Evolutionary conservation across 225 moss, liverwort and hornwort species (phyloP).

Genomic region (Ulota crispa): DNA sequence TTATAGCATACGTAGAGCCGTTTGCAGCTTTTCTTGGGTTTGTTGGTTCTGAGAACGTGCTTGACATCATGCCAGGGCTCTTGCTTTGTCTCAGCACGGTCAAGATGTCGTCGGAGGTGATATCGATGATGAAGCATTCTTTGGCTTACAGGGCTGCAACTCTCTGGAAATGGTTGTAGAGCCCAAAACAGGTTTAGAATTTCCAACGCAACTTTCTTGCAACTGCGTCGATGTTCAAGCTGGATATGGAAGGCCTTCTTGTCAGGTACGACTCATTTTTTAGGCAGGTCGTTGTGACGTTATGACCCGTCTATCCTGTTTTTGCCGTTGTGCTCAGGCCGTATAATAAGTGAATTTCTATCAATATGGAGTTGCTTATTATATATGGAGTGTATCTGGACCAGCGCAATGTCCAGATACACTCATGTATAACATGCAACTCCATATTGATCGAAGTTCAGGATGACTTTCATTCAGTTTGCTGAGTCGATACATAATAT

Average conservation of each 20-base stretch:
- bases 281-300: background rate
- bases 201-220: slow-evolving; percentile 51
- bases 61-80: slow-evolving; percentile 34
- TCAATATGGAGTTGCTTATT: no score
- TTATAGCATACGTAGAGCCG: background rate
- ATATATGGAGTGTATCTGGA: no score
- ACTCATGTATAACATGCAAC: no score
- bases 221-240: slow-evolving; percentile 39
- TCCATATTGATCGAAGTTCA: no score
- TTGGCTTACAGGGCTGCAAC: slow-evolving; percentile 22
- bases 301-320: background rate
- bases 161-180: slow-evolving; percentile 42
- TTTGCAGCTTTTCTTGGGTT: background rate
- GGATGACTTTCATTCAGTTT: background rate
- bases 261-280: slow-evolving; percentile 45
- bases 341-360: no score
- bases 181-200: slow-evolving; percentile 62
- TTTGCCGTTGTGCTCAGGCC: background rate
- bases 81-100: slow-evolving; percentile 25
- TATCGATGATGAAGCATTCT: slow-evolving; percentile 30
- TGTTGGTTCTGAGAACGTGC: slow-evolving; percentile 14
- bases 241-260: slow-evolving; percentile 36
- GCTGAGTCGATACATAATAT: background rate
- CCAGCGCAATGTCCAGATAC: no score
- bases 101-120: slow-evolving; percentile 35